Conservation (phyloP, 331 rosid species). For the Quercus tomentella region DNA sequence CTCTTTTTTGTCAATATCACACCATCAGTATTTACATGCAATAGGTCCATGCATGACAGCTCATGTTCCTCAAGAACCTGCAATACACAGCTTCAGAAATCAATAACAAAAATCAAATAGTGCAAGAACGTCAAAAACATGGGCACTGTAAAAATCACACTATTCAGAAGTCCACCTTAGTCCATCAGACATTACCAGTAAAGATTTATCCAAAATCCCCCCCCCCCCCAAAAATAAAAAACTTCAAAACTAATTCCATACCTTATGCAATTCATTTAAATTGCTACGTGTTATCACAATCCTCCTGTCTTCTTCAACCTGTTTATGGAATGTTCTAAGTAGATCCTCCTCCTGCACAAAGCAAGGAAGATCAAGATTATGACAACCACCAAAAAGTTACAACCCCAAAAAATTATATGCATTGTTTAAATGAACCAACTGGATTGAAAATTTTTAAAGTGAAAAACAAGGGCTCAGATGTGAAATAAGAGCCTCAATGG, state of each 20-base stretch:
- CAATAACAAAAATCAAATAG: constrained; percentile 12
- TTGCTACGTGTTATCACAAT: constrained; percentile 80
- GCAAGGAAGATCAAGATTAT: constrained; percentile 6
- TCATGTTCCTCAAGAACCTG: constrained; percentile 95
- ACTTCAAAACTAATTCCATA: constrained; percentile 15
- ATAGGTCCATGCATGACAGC: constrained; percentile 66
- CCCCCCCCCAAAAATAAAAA: neutral
- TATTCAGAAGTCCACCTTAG: neutral
- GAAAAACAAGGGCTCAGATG: neutral
- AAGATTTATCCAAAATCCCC: neutral
- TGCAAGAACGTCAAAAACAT: neutral
- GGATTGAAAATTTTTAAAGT: neutral
- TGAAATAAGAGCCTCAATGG: neutral
- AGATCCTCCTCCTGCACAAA: constrained; percentile 73
- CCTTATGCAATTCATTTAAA: constrained; percentile 80
- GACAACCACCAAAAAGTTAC: neutral
- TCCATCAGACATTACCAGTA: neutral
- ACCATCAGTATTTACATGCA: constrained; percentile 63
- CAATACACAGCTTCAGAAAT: constrained; percentile 18
- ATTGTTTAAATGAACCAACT: neutral
- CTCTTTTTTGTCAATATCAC: constrained; percentile 78
- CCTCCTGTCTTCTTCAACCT: constrained; percentile 91
- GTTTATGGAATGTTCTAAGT: constrained; percentile 74
- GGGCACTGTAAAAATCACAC: neutral
- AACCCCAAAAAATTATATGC: neutral